A percentile compares a stretch with the other conserved stretches of the same genome.
phyloP scores from a whole-genome alignment of 306 rosid species.

The Trichosanthes truncata region DNA sequence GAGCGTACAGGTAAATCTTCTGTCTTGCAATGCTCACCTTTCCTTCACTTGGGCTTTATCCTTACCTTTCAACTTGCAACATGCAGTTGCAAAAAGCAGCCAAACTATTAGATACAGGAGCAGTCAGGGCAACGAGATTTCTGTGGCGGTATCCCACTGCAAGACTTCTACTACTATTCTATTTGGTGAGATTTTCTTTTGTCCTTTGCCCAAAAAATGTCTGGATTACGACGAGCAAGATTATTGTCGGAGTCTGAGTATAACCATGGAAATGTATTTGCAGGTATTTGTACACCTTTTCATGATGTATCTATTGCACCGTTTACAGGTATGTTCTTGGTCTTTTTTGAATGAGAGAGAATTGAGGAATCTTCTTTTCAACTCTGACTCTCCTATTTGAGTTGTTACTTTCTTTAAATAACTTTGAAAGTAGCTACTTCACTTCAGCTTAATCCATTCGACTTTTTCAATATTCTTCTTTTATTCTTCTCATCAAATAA shows the following conservation, averaged over 20 bases:
- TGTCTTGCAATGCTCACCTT: constrained; percentile 7
- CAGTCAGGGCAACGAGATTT: constrained; percentile 95
- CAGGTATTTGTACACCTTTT: constrained; percentile 97
- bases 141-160: constrained; percentile 97
- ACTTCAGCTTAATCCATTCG: neutral
- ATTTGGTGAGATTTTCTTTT: constrained; percentile 51
- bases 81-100: constrained; percentile 87
- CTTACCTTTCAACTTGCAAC: constrained; percentile 14
- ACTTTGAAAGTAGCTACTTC: neutral
- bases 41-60: constrained; percentile 13
- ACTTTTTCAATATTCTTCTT: neutral
- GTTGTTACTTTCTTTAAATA: too few relatives aligned
- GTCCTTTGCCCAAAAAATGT: neutral
- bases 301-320: constrained; percentile 91
- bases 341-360: neutral
- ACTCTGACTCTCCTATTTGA: neutral
- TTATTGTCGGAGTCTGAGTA: neutral
- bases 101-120: constrained; percentile 80
- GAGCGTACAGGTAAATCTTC: constrained; percentile 56
- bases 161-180: constrained; percentile 62
- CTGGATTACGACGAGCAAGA: constrained; percentile 1
- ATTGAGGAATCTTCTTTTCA: neutral
- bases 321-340: constrained; percentile 68
- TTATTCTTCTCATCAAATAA: neutral
- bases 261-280: constrained; percentile 27